Evolutionary conservation across 2,329 filamentous ascomycete genomes (phyloP).

Genomic region (Fusarium tricinctum): DNA sequence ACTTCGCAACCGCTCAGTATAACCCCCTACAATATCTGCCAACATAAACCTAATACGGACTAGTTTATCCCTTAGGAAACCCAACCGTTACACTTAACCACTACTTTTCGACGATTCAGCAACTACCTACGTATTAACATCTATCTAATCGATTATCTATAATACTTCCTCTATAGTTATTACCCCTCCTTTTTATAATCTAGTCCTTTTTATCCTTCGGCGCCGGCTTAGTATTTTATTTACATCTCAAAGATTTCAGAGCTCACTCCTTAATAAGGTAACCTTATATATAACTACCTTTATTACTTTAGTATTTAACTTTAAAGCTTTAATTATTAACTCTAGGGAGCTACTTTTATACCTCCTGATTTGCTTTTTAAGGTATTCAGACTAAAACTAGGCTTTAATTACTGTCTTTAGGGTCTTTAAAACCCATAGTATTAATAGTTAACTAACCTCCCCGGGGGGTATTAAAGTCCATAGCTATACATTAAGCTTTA

Average conservation of each 20-base stretch:
- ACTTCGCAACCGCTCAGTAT: too few species aligned
- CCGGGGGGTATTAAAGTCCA: neutral
- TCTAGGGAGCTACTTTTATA: neutral
- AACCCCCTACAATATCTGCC: too few species aligned
- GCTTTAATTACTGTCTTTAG: slow-evolving; percentile 7
- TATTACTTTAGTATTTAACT: neutral
- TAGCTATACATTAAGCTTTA: neutral
- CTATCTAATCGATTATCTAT: too few species aligned
- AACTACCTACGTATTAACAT: too few species aligned
- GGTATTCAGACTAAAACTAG: slow-evolving; percentile 15
- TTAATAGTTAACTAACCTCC: neutral
- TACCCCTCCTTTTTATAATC: neutral
- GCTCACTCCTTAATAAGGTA: neutral
- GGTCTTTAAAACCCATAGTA: too few species aligned
- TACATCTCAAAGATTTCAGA: neutral
- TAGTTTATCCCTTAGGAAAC: too few species aligned
- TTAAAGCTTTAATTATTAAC: neutral
- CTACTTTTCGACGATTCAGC: too few species aligned
- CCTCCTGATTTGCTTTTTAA: slow-evolving; percentile 10
- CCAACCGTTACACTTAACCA: too few species aligned
- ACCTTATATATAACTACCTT: neutral
- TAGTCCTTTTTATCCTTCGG: slow-evolving; percentile 7
- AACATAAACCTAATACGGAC: too few species aligned
- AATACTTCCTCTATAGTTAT: neutral
- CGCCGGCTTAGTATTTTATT: slow-evolving; percentile 3